Base-by-base conservation (phyloP, 2,329 filamentous ascomycete genomes). In the Xylaria sp. region DNA sequence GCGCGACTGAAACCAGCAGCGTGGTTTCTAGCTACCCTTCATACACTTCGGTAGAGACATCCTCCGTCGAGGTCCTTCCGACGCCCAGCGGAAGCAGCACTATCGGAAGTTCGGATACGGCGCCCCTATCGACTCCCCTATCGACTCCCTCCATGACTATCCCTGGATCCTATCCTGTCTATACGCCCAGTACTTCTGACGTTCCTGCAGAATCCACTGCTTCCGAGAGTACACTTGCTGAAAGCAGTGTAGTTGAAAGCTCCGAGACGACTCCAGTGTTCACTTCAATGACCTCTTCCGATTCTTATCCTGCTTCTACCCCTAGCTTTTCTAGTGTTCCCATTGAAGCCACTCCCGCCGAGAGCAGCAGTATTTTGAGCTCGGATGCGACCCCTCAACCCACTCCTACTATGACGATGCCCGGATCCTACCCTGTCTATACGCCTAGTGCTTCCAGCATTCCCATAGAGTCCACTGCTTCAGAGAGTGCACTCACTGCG, bases 231-330 rank as follows among this genome's bases (percentile, higher is more conserved):
- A 63, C 55, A 10, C 51, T 60, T 23, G 59, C 49, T 23, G 53
- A 55, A 52, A 65, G 68, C 48, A 63, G 46, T 19, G 47, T 54
- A 18, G 11, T 50, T 30, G 49, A 30, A 35, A 51, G 49, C 30
- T 51, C 23, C 11, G 23, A 23, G 10, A 35, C 11, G 6, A 19
- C 49, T n/a, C 10, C 23, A 10, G 23, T 35, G 23, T n/a, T 19
- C n/a, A 23, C 18, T 4, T n/a, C 13, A 39, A 13, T 9, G 11
- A 39, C 11, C 18, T 9, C 49, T 4, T 13, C 37, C 7, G 11
- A 39, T 13, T 39, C 37, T n/a, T 39, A 39, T 19, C 52, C 52
- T 42, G 52, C 16, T 8, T 37, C 42, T 7, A 39, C 52, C 4
- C 37, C 52, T 42, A 54, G 46, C 46, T 9, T 8, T 19, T 48